phyloP scores from a whole-genome alignment of 176 grass and related monocot genomes.

The Triticum turgidum region DNA sequence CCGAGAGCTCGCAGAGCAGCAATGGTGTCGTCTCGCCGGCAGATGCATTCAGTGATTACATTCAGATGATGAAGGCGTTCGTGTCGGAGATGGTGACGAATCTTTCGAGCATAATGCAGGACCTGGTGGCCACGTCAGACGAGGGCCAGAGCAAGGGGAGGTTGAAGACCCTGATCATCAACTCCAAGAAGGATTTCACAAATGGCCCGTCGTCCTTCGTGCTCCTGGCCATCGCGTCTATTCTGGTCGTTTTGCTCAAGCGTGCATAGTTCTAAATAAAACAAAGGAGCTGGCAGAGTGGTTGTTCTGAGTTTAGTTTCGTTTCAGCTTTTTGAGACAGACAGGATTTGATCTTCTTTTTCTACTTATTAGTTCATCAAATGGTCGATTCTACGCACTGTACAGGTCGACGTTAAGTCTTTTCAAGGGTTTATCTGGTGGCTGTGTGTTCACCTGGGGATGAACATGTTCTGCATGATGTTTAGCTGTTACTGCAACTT shows the following conservation, averaged over 20 bases:
- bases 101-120: slow-evolving; percentile 60
- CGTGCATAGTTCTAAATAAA: slow-evolving; percentile 26
- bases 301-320: not conserved
- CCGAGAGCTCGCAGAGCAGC: slow-evolving; percentile 19
- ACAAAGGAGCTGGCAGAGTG: not conserved
- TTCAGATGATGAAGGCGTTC: slow-evolving; percentile 46
- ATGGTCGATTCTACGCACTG: not conserved
- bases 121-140: slow-evolving; percentile 29
- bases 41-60: slow-evolving; percentile 32
- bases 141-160: slow-evolving; percentile 44
- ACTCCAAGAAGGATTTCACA: slow-evolving; percentile 32
- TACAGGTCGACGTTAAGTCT: not conserved
- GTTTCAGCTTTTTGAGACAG: not conserved
- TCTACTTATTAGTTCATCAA: slow-evolving; percentile 1
- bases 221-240: slow-evolving; percentile 49
- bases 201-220: slow-evolving; percentile 40
- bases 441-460: not conserved
- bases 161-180: slow-evolving; percentile 33
- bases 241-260: slow-evolving; percentile 62
- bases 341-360: not conserved
- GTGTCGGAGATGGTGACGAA: slow-evolving; percentile 53
- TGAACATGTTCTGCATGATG: slow-evolving; percentile 9
- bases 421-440: not conserved
- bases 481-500: not conserved
- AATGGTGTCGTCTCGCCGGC: not conserved